Percentiles rank a stretch among this genome's conserved stretches.
These are phyloP conservation scores for Raddia distichophylla DNA, from an alignment of 176 grass and related monocot genomes.

Conservation along the genomic window DNA sequence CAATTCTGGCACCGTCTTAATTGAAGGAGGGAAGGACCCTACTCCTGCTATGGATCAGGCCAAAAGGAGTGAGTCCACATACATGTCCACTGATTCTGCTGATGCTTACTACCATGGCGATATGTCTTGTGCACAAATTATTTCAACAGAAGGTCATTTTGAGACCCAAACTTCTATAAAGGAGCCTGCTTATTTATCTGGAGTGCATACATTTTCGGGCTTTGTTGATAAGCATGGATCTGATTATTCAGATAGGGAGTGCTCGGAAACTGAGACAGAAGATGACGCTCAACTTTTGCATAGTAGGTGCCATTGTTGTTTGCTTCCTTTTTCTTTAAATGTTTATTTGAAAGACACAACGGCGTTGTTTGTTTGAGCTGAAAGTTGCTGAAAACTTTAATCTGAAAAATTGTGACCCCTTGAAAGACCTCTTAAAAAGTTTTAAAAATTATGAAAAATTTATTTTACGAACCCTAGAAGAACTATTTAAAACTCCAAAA, in stretches of 20 bases:
- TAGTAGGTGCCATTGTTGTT: slow-evolving; percentile 36
- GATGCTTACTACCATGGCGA: slow-evolving; percentile 47
- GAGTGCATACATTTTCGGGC: slow-evolving; percentile 51
- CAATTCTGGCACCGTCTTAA: slow-evolving; percentile 37
- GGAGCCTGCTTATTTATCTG: slow-evolving; percentile 39
- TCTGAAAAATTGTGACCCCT: too few species aligned
- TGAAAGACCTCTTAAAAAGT: too few species aligned
- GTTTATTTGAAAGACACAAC: not conserved
- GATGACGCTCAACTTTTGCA: slow-evolving; percentile 51
- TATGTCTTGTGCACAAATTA: slow-evolving; percentile 42
- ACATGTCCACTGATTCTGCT: slow-evolving; percentile 53
- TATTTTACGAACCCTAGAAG: too few species aligned
- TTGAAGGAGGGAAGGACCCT: slow-evolving; percentile 44
- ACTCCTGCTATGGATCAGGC: slow-evolving; percentile 26
- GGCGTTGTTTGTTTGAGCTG: too few species aligned
- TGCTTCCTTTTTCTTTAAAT: slow-evolving; percentile 5
- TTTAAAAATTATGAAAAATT: too few species aligned
- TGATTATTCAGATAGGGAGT: slow-evolving; percentile 55
- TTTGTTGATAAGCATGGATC: slow-evolving; percentile 46
- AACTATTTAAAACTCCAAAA: too few species aligned
- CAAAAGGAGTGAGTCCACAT: slow-evolving; percentile 45
- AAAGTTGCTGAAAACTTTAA: too few species aligned
- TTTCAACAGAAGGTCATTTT: slow-evolving; percentile 32
- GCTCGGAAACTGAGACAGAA: slow-evolving; percentile 66
- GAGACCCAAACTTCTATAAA: slow-evolving; percentile 47